Base-by-base conservation (phyloP, 148 eudicot genomes). In the Linanthus parryae region DNA sequence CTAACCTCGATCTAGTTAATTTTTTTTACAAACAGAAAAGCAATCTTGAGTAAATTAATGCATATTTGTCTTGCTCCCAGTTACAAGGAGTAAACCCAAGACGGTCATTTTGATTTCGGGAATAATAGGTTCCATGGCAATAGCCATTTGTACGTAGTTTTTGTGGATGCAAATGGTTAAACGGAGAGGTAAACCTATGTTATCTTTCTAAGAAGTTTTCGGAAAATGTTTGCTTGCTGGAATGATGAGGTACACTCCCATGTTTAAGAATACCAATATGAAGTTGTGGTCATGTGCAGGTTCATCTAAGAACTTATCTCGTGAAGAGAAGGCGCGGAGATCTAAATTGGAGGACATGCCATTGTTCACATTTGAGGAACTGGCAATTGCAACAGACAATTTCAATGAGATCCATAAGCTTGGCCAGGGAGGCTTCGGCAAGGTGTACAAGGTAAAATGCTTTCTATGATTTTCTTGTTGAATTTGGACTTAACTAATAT, bases 361-460 rank as follows among this genome's bases (percentile, higher is more conserved):
- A 7, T 1, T 66, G 23, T 78, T 66, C 48, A 49, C 51, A 10
- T 61, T 70, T 26, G 69, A 64, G 42, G n/a, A 47, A 25, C 35
- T 78, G 5, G 59, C 54, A 37, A 46, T 51, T 7, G 84, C 84
- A 20, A 75, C 84, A 4, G 43, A 62, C 15, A 48, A 68, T 45
- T 79, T 79, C 26, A 11, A 44, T 0, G 21, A 24, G 8, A 19
- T 10, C 5, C 71, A 62, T 25, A 64, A 68, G 53, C 66, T 79
- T 27, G 85, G 84, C 12, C 63, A 49, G 40, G 84, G 80, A 41
- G 84, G 80, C 28, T 78, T 74, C 25, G 84, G 84, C n/a, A 59
- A 56, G 0, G 81, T 79, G 24, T 77, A 68, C 52, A 69, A 62
- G 74, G 82, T 76, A 42, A n/a, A n/a, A 27, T 22, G 18, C 23